Evolutionary conservation across 1,284 basidiomycete genomes (phyloP).

Genomic region (Ustilago crameri): DNA sequence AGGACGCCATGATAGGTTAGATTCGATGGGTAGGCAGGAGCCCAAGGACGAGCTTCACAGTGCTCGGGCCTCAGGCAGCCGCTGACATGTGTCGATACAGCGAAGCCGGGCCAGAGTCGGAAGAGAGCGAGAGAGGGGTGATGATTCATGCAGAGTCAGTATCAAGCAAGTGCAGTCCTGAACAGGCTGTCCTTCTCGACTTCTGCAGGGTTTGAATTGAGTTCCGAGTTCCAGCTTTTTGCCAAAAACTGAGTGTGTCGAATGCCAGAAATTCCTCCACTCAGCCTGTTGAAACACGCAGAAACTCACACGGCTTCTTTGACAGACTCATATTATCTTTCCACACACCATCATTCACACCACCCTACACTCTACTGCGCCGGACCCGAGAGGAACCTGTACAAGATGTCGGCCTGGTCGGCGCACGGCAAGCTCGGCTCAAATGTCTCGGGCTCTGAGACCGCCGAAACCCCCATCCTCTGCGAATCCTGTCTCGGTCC

Average conservation of each 20-base stretch:
- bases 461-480: conserved; percentile 87
- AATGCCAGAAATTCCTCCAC: conserved; percentile 12
- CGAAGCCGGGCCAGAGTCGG: not conserved
- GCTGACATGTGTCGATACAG: conserved; percentile 12
- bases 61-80: conserved; percentile 36
- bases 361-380: no score
- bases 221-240: conserved; percentile 30
- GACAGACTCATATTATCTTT: not conserved
- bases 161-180: not conserved
- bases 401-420: conserved; percentile 21
- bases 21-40: not conserved
- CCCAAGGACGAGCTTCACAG: conserved; percentile 39
- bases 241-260: conserved; percentile 2
- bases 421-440: conserved; percentile 36
- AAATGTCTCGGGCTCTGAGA: conserved; percentile 71
- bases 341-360: conserved; percentile 5
- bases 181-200: not conserved
- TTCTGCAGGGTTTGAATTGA: conserved; percentile 9
- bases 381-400: not conserved
- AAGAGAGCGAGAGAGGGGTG: no score
- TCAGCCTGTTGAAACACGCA: conserved; percentile 12
- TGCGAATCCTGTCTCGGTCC: conserved; percentile 71
- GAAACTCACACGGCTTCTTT: not conserved
- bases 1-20: conserved; percentile 27
- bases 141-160: no score